phyloP scores from a whole-genome alignment of 225 moss, liverwort and hornwort species.

The Sphagnum tenellum region DNA sequence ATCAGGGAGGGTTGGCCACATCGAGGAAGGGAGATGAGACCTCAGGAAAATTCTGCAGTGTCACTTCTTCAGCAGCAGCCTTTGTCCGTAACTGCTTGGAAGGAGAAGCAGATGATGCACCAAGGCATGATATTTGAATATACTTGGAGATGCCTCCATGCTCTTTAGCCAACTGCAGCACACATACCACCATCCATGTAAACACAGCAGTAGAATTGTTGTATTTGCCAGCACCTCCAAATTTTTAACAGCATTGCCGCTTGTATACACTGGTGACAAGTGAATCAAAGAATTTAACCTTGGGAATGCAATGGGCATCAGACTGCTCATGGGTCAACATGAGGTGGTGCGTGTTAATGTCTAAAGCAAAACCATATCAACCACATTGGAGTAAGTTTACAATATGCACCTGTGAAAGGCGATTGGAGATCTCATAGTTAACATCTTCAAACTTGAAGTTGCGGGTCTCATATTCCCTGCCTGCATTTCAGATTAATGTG shows the following conservation, averaged over 20 bases:
- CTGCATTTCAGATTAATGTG: constrained; percentile 15
- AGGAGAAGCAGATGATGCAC: constrained; percentile 39
- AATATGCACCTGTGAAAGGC: constrained; percentile 59
- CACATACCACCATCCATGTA: neutral
- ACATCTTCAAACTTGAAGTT: constrained; percentile 77
- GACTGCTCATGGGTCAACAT: no score
- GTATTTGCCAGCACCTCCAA: neutral
- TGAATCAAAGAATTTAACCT: no score
- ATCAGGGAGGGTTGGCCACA: neutral
- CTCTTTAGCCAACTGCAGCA: constrained; percentile 61
- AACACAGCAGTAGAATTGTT: neutral
- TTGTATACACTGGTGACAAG: no score
- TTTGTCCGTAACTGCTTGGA: constrained; percentile 58
- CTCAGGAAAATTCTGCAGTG: constrained; percentile 67
- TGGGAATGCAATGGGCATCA: no score
- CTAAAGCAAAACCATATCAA: no score
- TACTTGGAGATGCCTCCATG: constrained; percentile 74
- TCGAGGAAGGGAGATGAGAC: constrained; percentile 13
- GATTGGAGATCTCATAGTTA: constrained; percentile 53
- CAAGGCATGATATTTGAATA: constrained; percentile 73
- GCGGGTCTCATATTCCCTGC: constrained; percentile 81
- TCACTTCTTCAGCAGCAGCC: constrained; percentile 64
- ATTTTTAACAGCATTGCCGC: no score
- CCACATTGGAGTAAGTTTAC: no score
- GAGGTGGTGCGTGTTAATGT: no score